Base-by-base conservation (phyloP, 768 basidiomycete species). In the Lactarius trivialis region DNA sequence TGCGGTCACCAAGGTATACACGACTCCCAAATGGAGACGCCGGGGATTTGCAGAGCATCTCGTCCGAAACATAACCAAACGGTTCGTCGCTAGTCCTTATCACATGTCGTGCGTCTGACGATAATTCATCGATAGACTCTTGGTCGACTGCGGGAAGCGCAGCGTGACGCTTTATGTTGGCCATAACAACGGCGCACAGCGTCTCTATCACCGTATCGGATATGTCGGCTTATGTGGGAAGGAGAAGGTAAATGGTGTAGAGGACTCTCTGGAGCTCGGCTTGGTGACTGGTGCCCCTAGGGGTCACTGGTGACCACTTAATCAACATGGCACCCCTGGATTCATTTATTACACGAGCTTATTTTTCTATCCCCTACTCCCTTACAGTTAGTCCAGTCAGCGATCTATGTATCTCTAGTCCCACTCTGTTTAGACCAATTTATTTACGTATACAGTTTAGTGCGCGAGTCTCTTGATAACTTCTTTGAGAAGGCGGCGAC, bases 1-100 rank as follows among this genome's bases (percentile, higher is more conserved):
- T 15, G 81, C 80, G 3, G 82, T 84, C 65, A 82, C 82, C 8
- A 85, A 84, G 69, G 82, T 84, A 1, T 82, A 79, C 68, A 85
- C 83, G 21, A 75, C 76, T 34, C 74, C 76, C 0, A 67, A 68
- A 28, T 81, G 75, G 75, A 71, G 82, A 60, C 72, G 77, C 14
- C 70, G 69, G 36, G 79, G 84, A 7, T 79, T 78, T 68, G 84
- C 82, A 17, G 80, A 81, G 69, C 74, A 74, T 50, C 70, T 85
- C 39, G 84, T 85, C 17, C 74, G 77, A 28, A 70, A 71, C 61
- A 80, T 83, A 28, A 79, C 79, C 52, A 70, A 68, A 17, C 72
- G 70, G 81, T 81, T 54, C 65, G 80, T 70, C 6, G 17, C 30
- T 24, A 34, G 26, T 52, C 53, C 33, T 43, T 50, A n/a, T 55